phyloP scores from a whole-genome alignment of 2,329 filamentous ascomycete species.

The Beauveria brongniartii region DNA sequence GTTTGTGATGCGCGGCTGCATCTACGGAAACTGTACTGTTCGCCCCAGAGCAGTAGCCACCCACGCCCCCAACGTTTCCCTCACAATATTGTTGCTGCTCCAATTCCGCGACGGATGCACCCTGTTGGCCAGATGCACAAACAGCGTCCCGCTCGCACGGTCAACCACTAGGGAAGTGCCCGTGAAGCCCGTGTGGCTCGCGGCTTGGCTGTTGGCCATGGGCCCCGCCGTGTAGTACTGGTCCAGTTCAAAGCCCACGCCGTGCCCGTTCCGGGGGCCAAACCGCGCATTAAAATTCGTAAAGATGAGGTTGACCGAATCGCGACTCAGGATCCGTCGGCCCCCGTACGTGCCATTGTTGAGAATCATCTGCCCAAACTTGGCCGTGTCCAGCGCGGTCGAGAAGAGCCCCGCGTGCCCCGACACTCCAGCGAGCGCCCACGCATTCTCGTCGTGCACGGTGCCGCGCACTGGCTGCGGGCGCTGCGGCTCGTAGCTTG shows the following conservation, averaged over 20 bases:
- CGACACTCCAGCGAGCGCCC: conserved; percentile 25
- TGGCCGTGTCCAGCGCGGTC: conserved; percentile 22
- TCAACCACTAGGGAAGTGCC: conserved; percentile 20
- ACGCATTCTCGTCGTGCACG: conserved; percentile 30
- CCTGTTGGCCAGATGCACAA: conserved; percentile 16
- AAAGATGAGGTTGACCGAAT: conserved; percentile 25
- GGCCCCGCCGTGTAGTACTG: conserved; percentile 25
- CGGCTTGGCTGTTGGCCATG: conserved; percentile 17
- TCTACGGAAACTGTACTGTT: conserved; percentile 12
- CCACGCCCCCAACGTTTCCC: conserved; percentile 16
- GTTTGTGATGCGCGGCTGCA: not conserved
- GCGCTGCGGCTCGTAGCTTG: conserved; percentile 22
- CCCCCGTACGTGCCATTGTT: conserved; percentile 29
- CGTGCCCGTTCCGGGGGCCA: conserved; percentile 18
- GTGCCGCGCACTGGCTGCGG: conserved; percentile 30
- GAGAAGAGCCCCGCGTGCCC: conserved; percentile 29
- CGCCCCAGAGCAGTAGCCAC: conserved; percentile 15
- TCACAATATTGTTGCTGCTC: conserved; percentile 22
- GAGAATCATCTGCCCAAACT: conserved; percentile 28
- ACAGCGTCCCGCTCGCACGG: conserved; percentile 15
- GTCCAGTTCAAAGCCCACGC: conserved; percentile 25
- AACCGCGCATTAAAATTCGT: conserved; percentile 24
- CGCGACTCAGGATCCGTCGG: conserved; percentile 18
- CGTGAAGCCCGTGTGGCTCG: conserved; percentile 20
- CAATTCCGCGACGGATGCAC: conserved; percentile 22